Conservation (phyloP, 225 moss, liverwort and hornwort genomes). For the Anthoceros angustus region DNA sequence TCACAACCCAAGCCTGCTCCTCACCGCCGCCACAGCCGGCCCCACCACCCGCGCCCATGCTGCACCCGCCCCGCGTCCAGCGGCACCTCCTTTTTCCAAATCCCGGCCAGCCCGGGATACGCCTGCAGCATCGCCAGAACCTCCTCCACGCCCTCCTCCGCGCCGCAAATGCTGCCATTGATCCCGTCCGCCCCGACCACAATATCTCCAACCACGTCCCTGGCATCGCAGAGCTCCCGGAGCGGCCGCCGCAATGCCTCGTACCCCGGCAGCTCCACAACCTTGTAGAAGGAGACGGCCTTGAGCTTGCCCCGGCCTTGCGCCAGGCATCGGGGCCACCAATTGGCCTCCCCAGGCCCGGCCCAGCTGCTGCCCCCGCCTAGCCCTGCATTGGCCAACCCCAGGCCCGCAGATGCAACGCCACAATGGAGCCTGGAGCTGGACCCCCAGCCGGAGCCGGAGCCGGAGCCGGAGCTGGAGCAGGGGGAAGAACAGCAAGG, state of each 20-base stretch:
- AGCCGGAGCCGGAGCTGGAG: not conserved
- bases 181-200: not conserved
- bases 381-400: too few species aligned
- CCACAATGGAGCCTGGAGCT: not conserved
- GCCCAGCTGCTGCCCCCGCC: too few species aligned
- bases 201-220: not conserved
- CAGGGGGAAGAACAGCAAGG: not conserved
- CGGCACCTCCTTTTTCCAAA: not conserved
- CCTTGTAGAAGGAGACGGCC: not conserved
- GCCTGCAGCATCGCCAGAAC: not conserved
- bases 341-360: too few species aligned
- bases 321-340: too few species aligned
- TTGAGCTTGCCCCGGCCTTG: not conserved
- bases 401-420: too few species aligned
- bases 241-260: not conserved
- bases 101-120: not conserved
- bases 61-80: not conserved
- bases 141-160: not conserved
- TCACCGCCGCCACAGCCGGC: not conserved
- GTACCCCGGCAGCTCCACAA: not conserved
- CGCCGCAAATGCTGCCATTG: not conserved
- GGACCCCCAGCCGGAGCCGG: not conserved
- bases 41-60: not conserved
- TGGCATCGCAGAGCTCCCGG: not conserved
- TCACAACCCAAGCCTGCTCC: not conserved